Base-by-base conservation (phyloP, 805 yeast species). In the Cyberlindnera lachancei region DNA sequence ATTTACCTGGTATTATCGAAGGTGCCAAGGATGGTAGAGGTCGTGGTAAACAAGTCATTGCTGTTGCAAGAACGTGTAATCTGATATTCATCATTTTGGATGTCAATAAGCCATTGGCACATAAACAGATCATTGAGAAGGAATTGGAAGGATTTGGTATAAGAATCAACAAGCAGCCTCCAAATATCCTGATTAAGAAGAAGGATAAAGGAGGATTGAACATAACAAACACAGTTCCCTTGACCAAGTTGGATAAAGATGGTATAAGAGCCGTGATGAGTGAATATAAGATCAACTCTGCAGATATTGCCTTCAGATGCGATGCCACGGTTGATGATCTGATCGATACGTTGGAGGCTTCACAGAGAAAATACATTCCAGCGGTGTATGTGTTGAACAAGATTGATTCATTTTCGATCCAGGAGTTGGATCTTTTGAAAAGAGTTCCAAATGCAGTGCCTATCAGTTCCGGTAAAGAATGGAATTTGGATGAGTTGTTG, bases 81-180 rank as follows among this genome's bases (percentile, higher is more conserved):
- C 66, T 92, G 50, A 73, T 92, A 31, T 92, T 92, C 58, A 84
- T 92, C 54, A 95, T 92, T 4, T 66, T 92, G 52, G 99, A 92
- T 58, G 98, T 92, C 35, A 86, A 87, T 62, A 92, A 92, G 55
- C 98, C 98, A 4, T 68, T 92, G 48, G 88, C 82, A 41, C 97
- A 92, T 60, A 92, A 92, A 55, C 82, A 79, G 55, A 81, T 92
- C 52, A 87, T 92, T 40, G 99, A 92, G 61, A 76, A 80, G 48
- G 99, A 92, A 60, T 61, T 92, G 56, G 97, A 92, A 63, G 98
- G 98, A 21, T 90, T 92, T 52, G 99, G 99, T 33, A 90, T 92
- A 43, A 73, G 98, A 57, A 70, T 92, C 53, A 92, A 92, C 61
- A 84, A 82, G 57, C 69, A 73, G 34, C 94, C 95, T 9, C 99